phyloP scores from a whole-genome alignment of 257 asterid species.

The Solanum gracilifrons region DNA sequence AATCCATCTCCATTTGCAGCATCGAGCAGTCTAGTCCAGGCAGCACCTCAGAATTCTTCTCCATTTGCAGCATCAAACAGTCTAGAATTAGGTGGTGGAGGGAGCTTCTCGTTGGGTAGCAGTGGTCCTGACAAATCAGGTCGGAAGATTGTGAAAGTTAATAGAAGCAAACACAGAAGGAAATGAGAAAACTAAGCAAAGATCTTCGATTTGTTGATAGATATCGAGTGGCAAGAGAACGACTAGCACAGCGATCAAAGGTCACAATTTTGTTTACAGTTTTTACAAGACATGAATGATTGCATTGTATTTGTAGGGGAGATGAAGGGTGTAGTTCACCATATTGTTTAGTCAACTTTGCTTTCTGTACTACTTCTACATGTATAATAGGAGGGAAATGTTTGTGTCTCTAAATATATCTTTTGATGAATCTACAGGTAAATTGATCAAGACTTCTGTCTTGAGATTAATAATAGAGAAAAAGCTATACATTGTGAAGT shows the following conservation, averaged over 20 bases:
- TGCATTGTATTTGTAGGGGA: neutral
- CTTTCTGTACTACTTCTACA: neutral
- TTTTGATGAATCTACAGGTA: neutral
- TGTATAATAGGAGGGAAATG: neutral
- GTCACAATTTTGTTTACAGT: slow-evolving; percentile 1
- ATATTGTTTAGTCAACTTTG: neutral
- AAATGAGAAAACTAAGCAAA: slow-evolving; percentile 15
- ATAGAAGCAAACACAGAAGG: slow-evolving; percentile 37
- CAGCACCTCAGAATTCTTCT: slow-evolving; percentile 27
- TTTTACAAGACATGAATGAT: neutral
- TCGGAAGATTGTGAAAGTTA: slow-evolving; percentile 37
- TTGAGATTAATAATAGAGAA: neutral
- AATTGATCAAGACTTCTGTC: neutral
- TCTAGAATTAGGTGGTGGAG: slow-evolving; percentile 46
- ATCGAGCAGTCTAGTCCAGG: slow-evolving; percentile 46
- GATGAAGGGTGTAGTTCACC: neutral
- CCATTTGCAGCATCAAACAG: slow-evolving; percentile 50
- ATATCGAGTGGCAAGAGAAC: neutral
- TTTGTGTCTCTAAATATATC: neutral
- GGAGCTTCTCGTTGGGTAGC: slow-evolving; percentile 76
- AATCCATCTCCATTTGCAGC: slow-evolving; percentile 45
- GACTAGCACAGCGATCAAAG: neutral
- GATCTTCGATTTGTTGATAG: neutral
- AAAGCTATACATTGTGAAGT: neutral
- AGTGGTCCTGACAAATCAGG: slow-evolving; percentile 51